phyloP scores from a whole-genome alignment of 2,329 filamentous ascomycete species.

The Botryosphaeria dothidea region DNA sequence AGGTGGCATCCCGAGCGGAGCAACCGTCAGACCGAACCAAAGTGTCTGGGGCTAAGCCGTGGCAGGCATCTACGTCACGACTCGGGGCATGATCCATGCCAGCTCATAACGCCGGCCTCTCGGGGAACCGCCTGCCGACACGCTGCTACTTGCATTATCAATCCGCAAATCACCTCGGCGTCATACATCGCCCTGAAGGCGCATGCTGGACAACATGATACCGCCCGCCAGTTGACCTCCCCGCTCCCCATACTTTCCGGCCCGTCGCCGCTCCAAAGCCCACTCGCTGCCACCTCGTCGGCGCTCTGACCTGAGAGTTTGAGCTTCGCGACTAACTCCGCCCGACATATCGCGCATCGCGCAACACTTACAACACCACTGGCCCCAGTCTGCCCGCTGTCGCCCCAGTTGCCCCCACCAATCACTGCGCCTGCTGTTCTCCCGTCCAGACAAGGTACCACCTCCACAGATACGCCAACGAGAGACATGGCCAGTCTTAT shows the following conservation, averaged over 20 bases:
- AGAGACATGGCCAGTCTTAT: conserved; percentile 10
- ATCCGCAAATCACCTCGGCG: conserved; percentile 3
- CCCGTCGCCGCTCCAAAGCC: not conserved
- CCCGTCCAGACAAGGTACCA: not conserved
- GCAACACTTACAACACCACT: conserved; percentile 10
- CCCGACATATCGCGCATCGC: conserved; percentile 1
- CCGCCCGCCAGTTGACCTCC: not conserved
- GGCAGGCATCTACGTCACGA: conserved; percentile 11
- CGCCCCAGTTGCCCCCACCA: not conserved
- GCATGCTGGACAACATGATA: not conserved
- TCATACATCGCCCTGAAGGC: not conserved
- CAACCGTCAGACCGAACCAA: not conserved
- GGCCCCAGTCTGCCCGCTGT: not conserved
- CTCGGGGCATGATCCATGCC: conserved; percentile 2
- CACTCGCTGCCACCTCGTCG: not conserved
- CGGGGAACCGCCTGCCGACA: conserved; percentile 6
- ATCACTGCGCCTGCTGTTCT: not conserved
- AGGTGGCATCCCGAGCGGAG: not conserved
- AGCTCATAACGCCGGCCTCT: conserved; percentile 1
- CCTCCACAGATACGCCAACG: not conserved
- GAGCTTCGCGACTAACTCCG: not conserved
- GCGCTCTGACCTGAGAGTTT: not conserved
- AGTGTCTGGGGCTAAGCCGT: not conserved
- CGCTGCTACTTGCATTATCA: conserved; percentile 6
- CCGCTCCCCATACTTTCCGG: conserved; percentile 10